A percentile compares a stretch with the other conserved stretches of the same genome.
Conservation (phyloP, 805 yeast genomes). For the Sugiyamaella boreocaroliniensis region DNA sequence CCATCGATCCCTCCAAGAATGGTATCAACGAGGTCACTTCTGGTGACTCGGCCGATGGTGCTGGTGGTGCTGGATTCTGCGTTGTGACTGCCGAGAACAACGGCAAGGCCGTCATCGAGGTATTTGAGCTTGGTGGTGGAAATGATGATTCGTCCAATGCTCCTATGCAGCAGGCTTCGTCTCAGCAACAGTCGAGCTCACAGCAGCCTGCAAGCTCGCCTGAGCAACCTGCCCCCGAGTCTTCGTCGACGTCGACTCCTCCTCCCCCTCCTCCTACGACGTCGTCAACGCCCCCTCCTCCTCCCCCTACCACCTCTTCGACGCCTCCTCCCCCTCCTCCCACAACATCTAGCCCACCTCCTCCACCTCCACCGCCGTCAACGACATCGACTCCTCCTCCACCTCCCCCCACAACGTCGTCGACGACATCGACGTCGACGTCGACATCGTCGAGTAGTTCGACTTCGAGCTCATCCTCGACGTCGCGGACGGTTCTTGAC, state of each 20-base stretch:
- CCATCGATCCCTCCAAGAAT: constrained; percentile 62
- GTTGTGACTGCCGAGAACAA: constrained; percentile 67
- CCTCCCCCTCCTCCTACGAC: constrained; percentile 3
- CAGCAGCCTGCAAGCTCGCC: constrained; percentile 3
- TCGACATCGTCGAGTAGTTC: not conserved
- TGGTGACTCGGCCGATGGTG: constrained; percentile 39
- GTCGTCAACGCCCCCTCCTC: constrained; percentile 1
- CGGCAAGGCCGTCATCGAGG: constrained; percentile 64
- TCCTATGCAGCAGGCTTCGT: too few species aligned
- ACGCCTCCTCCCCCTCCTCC: constrained; percentile 3
- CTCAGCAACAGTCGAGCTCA: not conserved
- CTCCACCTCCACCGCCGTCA: not conserved
- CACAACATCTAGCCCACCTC: constrained; percentile 2
- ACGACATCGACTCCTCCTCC: constrained; percentile 6
- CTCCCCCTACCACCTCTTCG: constrained; percentile 3
- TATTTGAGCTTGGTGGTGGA: constrained; percentile 39
- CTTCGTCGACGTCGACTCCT: not conserved
- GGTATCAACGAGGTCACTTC: constrained; percentile 53
- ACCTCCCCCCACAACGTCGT: constrained; percentile 1
- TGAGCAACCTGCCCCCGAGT: not conserved
- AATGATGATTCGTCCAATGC: not conserved
- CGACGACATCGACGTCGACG: not conserved
- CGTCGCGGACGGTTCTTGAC: not conserved
- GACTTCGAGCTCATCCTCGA: too few species aligned
- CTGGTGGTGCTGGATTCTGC: constrained; percentile 74